phyloP scores from a whole-genome alignment of 345 rosid genomes.

The Salix suchowensis region DNA sequence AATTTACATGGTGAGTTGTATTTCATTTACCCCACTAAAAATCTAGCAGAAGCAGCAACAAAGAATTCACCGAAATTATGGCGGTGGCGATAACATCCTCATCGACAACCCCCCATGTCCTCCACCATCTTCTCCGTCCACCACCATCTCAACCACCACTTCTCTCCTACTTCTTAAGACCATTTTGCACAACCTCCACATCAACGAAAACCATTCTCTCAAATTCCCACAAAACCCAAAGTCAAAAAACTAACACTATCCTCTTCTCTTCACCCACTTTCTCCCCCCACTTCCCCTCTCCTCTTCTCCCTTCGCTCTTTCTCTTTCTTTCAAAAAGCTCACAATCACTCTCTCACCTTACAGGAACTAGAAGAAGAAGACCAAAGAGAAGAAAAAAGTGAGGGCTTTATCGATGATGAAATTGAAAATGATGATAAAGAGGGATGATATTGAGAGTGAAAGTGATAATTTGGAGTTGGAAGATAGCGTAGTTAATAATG shows the following conservation, averaged over 20 bases:
- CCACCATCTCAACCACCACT: neutral
- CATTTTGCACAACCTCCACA: neutral
- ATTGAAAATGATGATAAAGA: neutral
- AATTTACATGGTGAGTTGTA: no score
- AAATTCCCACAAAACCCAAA: neutral
- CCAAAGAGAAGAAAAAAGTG: neutral
- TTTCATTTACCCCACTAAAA: neutral
- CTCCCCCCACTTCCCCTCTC: neutral
- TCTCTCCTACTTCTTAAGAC: neutral
- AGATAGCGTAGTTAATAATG: neutral
- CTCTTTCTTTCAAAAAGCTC: neutral
- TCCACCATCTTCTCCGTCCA: conserved; percentile 16
- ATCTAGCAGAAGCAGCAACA: neutral
- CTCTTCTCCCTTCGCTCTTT: neutral
- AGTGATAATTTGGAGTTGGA: neutral
- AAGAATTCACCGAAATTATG: neutral
- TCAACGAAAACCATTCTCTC: neutral
- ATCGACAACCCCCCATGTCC: conserved; percentile 8
- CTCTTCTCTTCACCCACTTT: neutral
- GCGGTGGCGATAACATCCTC: conserved; percentile 10
- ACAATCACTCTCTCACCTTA: neutral
- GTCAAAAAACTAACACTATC: neutral
- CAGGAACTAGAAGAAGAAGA: conserved; percentile 8
- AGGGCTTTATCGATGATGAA: neutral
- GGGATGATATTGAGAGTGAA: conserved; percentile 9